Evolutionary conservation across 345 rosid genomes (phyloP), one percentile per base, ranked within the genome.

Genomic region (Sonneratia caseolaris): DNA sequence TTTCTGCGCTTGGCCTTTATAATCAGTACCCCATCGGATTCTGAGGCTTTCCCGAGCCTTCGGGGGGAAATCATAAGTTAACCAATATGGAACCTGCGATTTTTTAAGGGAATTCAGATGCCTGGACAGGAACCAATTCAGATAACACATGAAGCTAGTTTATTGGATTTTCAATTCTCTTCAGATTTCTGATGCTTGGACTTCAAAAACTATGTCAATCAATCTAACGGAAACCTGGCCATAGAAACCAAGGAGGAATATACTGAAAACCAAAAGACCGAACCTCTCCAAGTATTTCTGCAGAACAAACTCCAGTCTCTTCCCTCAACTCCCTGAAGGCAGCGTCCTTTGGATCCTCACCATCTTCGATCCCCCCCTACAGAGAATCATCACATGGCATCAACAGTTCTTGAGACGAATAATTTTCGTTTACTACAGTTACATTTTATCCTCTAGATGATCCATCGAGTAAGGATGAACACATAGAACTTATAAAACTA

Each of bases 1-100:
- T 78, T 90, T 95, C 78, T 95, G 98, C 7, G 97, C 98, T 84
- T 95, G 98, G 67, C 99, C 99, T 79, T 92, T 90, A 93, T 93
- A 92, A 75, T 90, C 96, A 19, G 89, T 76, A 70, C 97, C 98
- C 98, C 98, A 92, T 66, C 80, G 87, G 57, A 64, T 75, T 74
- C 84, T 89, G 38, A 92, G 91, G 59, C 88, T 95, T 86, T 88
- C 97, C 74, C 99, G 80, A 22, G 86, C 97, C 61, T 89, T 81
- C n/a, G 97, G 89, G 13, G 98, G 97, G 82, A 92, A 92, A 81
- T 95, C 94, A 49, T 95, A 95, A 0, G 98, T 79, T 75, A 92
- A 70, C 98, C 99, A 95, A 76, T 84, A 70, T 69, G 99, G 96
- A 43, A 76, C 84, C 98, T 90, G 82, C 71, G 76, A 7, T 62